phyloP scores from a whole-genome alignment of 176 grass and related monocot genomes.

The bread wheat (Triticum aestivum) region IWGSC_CS_RefSeq_v2.1 NC_057799.1:40467140-40467639 shows the following conservation, averaged over 20 bases:
- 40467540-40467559: too few species aligned
- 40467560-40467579: too few species aligned
- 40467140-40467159: slow-evolving; percentile 32
- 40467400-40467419: not conserved
- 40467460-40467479: not conserved
- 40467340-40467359: slow-evolving; percentile 34
- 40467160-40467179: not conserved
- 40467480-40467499: too few species aligned
- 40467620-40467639: too few species aligned
- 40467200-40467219: too few species aligned
- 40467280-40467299: slow-evolving; percentile 22
- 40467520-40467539: too few species aligned
- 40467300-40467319: slow-evolving; percentile 42
- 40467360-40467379: slow-evolving; percentile 36
- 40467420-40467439: not conserved
- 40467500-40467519: too few species aligned
- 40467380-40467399: not conserved
- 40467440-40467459: not conserved
- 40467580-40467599: too few species aligned
- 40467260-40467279: slow-evolving; percentile 25
- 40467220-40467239: too few species aligned
- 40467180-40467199: not conserved
- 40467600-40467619: too few species aligned
- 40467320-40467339: slow-evolving; percentile 12
- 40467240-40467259: too few species aligned